A percentile compares a stretch with the other conserved stretches of the same genome.
Evolutionary conservation across 1,284 basidiomycete genomes (phyloP).

Genomic region (Crepidotus sp.): DNA sequence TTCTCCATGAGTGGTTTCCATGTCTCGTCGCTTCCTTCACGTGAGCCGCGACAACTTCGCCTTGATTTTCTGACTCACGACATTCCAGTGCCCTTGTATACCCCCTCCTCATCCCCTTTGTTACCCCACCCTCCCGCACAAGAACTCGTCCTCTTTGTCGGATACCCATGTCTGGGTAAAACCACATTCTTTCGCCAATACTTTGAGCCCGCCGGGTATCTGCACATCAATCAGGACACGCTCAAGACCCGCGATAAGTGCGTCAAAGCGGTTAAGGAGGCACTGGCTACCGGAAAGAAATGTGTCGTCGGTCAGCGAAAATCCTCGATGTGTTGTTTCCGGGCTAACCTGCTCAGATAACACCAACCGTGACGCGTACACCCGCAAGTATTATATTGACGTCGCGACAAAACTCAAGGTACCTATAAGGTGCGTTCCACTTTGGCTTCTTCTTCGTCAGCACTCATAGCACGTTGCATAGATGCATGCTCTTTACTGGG

Average conservation of each 20-base stretch:
- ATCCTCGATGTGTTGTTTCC: neutral
- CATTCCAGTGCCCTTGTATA: slow-evolving; percentile 44
- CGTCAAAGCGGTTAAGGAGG: slow-evolving; percentile 51
- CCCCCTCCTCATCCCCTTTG: slow-evolving; percentile 57
- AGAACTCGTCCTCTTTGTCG: slow-evolving; percentile 79
- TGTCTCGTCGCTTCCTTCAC: slow-evolving; percentile 8
- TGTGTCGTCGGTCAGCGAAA: slow-evolving; percentile 47
- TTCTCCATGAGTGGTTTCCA: slow-evolving; percentile 48
- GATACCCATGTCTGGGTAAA: slow-evolving; percentile 84
- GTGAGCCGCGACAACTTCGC: neutral
- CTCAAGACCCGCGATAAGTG: slow-evolving; percentile 71
- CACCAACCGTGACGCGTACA: slow-evolving; percentile 68
- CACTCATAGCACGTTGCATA: slow-evolving; percentile 21
- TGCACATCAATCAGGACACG: slow-evolving; percentile 82
- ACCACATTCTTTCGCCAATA: slow-evolving; percentile 67
- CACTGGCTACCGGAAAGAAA: slow-evolving; percentile 47
- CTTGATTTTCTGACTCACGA: neutral
- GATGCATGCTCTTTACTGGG: slow-evolving; percentile 68
- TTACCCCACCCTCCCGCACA: slow-evolving; percentile 34
- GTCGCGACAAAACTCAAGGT: slow-evolving; percentile 51
- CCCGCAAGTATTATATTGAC: slow-evolving; percentile 62
- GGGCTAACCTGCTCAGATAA: slow-evolving; percentile 49
- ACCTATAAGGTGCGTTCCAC: slow-evolving; percentile 42
- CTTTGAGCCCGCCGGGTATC: slow-evolving; percentile 64
- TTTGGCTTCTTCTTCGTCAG: neutral